Percentiles rank a stretch among this genome's conserved stretches.
Evolutionary conservation across 1,284 basidiomycete genomes (phyloP).

Genomic region (Cryptococcus wingfieldii): DNA sequence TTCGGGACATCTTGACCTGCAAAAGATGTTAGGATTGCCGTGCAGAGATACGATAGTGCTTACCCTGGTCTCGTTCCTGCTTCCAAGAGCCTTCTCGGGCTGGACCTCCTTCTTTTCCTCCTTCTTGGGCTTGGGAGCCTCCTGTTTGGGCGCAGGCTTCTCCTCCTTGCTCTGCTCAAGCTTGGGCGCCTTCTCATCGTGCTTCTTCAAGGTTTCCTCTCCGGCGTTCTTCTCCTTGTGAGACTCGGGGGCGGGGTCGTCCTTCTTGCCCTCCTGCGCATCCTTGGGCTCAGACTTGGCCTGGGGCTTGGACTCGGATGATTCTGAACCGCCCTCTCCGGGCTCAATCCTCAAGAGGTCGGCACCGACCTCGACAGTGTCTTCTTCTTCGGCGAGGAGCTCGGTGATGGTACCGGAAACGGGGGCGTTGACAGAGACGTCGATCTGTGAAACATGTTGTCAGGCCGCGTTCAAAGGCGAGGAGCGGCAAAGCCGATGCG

Average conservation of each 20-base stretch:
- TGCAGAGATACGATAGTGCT: constrained; percentile 22
- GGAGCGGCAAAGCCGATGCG: neutral
- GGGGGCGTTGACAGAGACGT: constrained; percentile 94
- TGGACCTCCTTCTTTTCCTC: constrained; percentile 34
- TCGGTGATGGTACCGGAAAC: constrained; percentile 83
- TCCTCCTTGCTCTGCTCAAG: constrained; percentile 51
- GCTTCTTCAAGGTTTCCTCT: constrained; percentile 48
- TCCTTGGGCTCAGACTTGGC: constrained; percentile 49
- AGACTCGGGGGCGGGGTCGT: constrained; percentile 46
- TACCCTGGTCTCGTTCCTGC: constrained; percentile 80
- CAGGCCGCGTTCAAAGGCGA: constrained; percentile 5
- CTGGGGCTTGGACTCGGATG: constrained; percentile 25
- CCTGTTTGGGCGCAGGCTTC: constrained; percentile 50
- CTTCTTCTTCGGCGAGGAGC: constrained; percentile 82
- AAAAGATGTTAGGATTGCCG: neutral
- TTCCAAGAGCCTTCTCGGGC: constrained; percentile 30
- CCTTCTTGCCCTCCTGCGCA: constrained; percentile 46
- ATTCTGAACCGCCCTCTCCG: constrained; percentile 54
- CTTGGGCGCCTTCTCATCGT: constrained; percentile 53
- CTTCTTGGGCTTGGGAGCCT: constrained; percentile 43
- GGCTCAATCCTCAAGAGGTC: constrained; percentile 89
- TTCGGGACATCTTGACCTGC: constrained; percentile 93
- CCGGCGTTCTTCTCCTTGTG: constrained; percentile 48
- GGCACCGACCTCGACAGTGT: constrained; percentile 91
- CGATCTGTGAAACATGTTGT: constrained; percentile 61